Evolutionary conservation across 1,284 basidiomycete genomes (phyloP), one percentile per base, ranked within the genome.

Genomic region (Lignosus rhinocerotis): DNA sequence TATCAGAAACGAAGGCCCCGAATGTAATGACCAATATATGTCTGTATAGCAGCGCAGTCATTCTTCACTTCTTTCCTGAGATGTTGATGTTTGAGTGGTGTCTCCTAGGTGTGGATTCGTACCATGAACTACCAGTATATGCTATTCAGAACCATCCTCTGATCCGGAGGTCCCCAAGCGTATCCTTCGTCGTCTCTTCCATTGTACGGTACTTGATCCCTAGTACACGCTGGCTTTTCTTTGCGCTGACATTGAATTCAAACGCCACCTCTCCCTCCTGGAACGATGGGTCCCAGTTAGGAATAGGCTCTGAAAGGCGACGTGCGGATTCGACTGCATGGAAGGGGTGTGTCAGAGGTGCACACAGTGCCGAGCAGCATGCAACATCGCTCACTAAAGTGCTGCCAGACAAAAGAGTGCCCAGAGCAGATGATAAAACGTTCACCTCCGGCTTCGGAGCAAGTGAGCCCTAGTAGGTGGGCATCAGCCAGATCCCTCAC

Each of bases 401-500:
- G 30, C n/a, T 39, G 31, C 56, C 56, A 54, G 17, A 55, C 31
- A 38, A 48, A 67, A 0, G 52, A 19, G 1, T 50, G 59, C 1
- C 59, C 32, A 14, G 52, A 53, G 25, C 25, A 2, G 12, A 64
- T 48, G 39, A 67, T 62, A 50, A 67, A 62, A 11, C 66, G 58
- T 34, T 67, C 51, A 1, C 60, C 63, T 3, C 65, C 63, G 11
- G 65, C 66, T 17, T 51, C 64, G 12, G 57, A 51, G 32, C 32
- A 61, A 14, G 56, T 53, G 3, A 88, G 73, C 0, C 86, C 81
- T 6, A 77, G 74, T 14, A 80, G 72, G 60, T 88, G 86, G 0
- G 81, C 83, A 4, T 76, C 69, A 0, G 82, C 86, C 21, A 89
- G 73, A 63, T 88, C 84, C 14, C 84, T 77, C 1, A 87, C 85